Conservation (phyloP, 768 basidiomycete genomes). For the Amyloporia xantha region DNA sequence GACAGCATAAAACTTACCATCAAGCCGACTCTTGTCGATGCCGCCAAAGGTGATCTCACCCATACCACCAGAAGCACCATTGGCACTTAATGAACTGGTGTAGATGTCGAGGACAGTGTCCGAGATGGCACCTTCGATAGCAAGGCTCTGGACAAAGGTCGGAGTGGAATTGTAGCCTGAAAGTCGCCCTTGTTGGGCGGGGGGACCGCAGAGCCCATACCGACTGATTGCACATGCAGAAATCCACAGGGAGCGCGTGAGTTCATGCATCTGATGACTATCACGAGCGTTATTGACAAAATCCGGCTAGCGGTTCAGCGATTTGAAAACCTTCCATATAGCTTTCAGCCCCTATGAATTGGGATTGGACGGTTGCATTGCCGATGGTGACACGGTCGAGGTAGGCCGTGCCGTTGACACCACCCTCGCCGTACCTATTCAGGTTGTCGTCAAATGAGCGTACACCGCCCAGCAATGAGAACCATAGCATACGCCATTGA, state of each 20-base stretch:
- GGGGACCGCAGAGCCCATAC: not conserved
- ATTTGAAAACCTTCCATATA: not conserved
- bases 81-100: not conserved
- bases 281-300: not conserved
- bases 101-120: not conserved
- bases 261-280: not conserved
- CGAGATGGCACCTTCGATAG: not conserved
- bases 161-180: slow-evolving; percentile 1
- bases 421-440: not conserved
- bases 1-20: not conserved
- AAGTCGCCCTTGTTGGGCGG: not conserved
- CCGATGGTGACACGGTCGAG: slow-evolving; percentile 4
- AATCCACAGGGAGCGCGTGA: not conserved
- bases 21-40: not conserved
- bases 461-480: not conserved
- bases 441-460: not conserved
- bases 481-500: not conserved
- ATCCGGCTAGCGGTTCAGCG: not conserved
- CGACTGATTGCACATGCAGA: not conserved
- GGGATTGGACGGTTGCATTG: not conserved
- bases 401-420: slow-evolving; percentile 4
- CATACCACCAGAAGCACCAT: not conserved
- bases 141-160: not conserved
- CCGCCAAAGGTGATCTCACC: slow-evolving; percentile 5
- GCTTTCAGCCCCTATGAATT: not conserved